These are phyloP conservation scores for Allomyces javanicus DNA, from an alignment of 192 early-diverging fungal genomes.

Conservation along the genomic window DNA sequence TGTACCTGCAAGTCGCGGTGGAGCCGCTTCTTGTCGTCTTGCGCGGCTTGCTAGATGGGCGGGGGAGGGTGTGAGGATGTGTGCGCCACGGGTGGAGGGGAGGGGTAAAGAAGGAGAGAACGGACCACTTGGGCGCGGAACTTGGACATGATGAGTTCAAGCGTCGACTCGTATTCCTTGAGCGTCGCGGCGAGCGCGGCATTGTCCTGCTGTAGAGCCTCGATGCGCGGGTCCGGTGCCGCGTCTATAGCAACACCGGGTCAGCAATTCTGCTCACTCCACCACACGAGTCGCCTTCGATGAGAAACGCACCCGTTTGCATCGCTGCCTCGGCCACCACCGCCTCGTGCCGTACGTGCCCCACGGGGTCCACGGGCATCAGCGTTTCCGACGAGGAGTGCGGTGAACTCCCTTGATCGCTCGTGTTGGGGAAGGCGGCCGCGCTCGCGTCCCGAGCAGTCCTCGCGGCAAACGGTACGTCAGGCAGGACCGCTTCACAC, in stretches of 20 bases:
- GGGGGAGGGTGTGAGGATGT: too few relatives aligned
- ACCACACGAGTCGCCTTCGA: too few relatives aligned
- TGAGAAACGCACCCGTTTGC: neutral
- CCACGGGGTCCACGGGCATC: neutral
- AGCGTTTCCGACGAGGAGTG: neutral
- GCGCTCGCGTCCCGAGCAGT: too few relatives aligned
- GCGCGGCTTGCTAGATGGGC: neutral
- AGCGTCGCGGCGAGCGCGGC: conserved; percentile 19
- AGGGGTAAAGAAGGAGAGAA: neutral
- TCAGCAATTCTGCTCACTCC: too few relatives aligned
- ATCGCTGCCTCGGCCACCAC: neutral
- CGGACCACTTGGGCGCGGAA: conserved; percentile 25
- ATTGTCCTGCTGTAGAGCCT: conserved; percentile 26
- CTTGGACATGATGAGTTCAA: conserved; percentile 30
- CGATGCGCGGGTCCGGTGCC: neutral
- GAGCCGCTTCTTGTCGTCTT: neutral
- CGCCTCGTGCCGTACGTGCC: neutral
- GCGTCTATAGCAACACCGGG: neutral
- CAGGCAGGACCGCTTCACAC: too few relatives aligned
- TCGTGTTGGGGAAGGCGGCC: neutral
- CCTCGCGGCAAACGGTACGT: too few relatives aligned
- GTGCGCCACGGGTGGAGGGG: too few relatives aligned
- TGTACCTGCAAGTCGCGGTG: neutral
- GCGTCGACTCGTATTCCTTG: conserved; percentile 32
- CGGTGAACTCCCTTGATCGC: neutral